Percentiles rank a stretch among this genome's conserved stretches.
Evolutionary conservation across 352 stramenopile species (phyloP).

Genomic region (Phytopythium chamaehyphon): DNA sequence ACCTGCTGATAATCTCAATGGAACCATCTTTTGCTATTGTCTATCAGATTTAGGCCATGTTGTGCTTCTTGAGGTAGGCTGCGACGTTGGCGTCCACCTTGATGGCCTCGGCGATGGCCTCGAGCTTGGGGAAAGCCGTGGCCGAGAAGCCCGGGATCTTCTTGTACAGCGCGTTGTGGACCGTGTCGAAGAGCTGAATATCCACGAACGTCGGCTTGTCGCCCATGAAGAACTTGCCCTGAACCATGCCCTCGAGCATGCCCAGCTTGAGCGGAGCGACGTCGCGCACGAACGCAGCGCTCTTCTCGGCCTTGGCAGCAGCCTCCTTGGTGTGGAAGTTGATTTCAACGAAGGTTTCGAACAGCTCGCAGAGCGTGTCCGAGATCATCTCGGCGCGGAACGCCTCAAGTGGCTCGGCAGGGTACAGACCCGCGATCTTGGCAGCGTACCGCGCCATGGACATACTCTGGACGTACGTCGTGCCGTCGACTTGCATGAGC

Average conservation of each 20-base stretch:
- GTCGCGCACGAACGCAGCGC: slow-evolving; percentile 15
- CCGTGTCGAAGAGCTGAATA: slow-evolving; percentile 38
- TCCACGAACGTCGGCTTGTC: slow-evolving; percentile 30
- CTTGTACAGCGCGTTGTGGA: slow-evolving; percentile 26
- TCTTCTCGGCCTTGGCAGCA: slow-evolving; percentile 32
- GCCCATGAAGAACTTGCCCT: slow-evolving; percentile 36
- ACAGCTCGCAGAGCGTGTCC: slow-evolving; percentile 29
- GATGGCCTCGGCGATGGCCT: slow-evolving; percentile 21
- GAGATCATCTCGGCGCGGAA: slow-evolving; percentile 41
- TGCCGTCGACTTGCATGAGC: slow-evolving; percentile 44
- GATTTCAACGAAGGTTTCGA: slow-evolving; percentile 24
- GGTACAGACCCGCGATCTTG: slow-evolving; percentile 43
- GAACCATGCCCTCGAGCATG: slow-evolving; percentile 22
- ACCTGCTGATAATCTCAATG: too few species aligned
- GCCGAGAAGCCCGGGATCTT: slow-evolving; percentile 18
- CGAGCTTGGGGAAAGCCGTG: slow-evolving; percentile 33
- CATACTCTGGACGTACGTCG: slow-evolving; percentile 44
- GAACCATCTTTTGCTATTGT: too few species aligned
- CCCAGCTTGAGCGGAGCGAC: slow-evolving; percentile 24
- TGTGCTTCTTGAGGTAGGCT: slow-evolving; percentile 28
- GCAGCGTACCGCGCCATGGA: slow-evolving; percentile 53
- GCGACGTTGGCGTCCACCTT: slow-evolving; percentile 28
- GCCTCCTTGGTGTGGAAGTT: slow-evolving; percentile 25
- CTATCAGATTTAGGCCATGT: slow-evolving; percentile 5
- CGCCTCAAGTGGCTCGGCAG: slow-evolving; percentile 25